Base-by-base conservation (phyloP, 1,284 basidiomycete genomes). In the Omphalotus olearius region DNA sequence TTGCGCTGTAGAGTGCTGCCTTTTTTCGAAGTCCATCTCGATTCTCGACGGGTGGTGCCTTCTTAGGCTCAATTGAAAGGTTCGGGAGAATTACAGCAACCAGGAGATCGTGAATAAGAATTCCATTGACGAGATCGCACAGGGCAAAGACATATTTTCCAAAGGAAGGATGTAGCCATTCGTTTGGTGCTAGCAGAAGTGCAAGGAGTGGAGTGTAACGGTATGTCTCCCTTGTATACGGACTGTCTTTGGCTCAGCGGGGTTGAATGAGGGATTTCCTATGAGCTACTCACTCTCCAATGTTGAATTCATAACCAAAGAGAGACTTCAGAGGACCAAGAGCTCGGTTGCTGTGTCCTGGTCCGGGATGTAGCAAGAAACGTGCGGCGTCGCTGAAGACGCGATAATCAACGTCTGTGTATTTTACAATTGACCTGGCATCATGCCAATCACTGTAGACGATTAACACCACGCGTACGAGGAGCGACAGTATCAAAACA, bases 371-470 rank as follows among this genome's bases (percentile, higher is more conserved):
- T 16, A 79, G 66, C 53, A 91, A 62, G 63, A 89, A 93, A 18
- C 72, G 72, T 2, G 92, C 83, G 3, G 95, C 97, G 66, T 98
- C 95, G 52, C 83, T 90, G 73, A 98, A 97, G 57, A 99, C 96
- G 39, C 85, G 80, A 68, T 98, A 99, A 71, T 99, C 97, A 53
- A 99, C 78, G 69, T 99, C 96, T 14, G 96, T 99, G 67, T 98
- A 99, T 65, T 94, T 94, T 28, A 98, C 80, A n/a, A 82, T 65
- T 1, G 88, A 89, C 56, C 73, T 82, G 2, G 79, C 78, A 62
- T 96, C 93, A 57, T 94, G 92, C 81, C 91, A 93, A 69, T 88
- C 86, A 63, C 91, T 92, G 67, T 93, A 95, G 4, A 85, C 62
- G 52, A 96, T 85, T 42, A 96, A 79, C 11, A 65, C 74, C 17